Evolutionary conservation across 306 rosid genomes (phyloP), one percentile per base, ranked within the genome.

Genomic region (Dalbergia oliveri): DNA sequence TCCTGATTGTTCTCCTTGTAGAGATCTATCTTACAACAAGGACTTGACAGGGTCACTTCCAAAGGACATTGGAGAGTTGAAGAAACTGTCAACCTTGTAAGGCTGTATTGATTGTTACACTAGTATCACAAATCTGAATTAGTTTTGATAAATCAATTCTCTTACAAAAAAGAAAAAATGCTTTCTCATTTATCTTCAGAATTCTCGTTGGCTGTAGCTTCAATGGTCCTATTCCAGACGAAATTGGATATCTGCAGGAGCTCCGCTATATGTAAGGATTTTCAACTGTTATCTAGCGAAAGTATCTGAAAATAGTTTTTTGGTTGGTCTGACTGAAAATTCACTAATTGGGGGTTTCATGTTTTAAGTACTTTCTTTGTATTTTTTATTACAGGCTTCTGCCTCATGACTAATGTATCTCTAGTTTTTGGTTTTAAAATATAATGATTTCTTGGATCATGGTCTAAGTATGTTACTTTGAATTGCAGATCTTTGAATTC

Each of bases 191-290:
- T 86, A 31, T 66, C 7, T 74, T 57, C 82, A 91, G 93, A 85
- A 85, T 86, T 72, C 84, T 91, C 41, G 86, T 88, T 61, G 89
- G 86, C n/a, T 91, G 97, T 66, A 45, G 83, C 67, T 91, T 91
- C 84, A 72, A 4, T 26, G 97, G 97, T 26, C 75, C 44, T 37
- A 89, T 91, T 84, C 96, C 93, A 3, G 89, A 79, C 26, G 69
- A 66, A 49, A 69, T 91, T 68, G 96, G 96, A 77, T 54, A 75
- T 58, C 85, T 91, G 51, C 58, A 58, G 69, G 77, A 79, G 82
- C 91, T 91, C 6, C 41, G 45, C 18, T 86, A 8, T 72, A 54
- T 91, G 93, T 91, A 81, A 82, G 86, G 33, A 77, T 33, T 39
- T 78, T 69, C 47, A 66, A 58, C 26, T 64, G 10, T 77, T 31